Conservation (phyloP, 768 basidiomycete species). For the Rhizopogon vesiculosus region DNA sequence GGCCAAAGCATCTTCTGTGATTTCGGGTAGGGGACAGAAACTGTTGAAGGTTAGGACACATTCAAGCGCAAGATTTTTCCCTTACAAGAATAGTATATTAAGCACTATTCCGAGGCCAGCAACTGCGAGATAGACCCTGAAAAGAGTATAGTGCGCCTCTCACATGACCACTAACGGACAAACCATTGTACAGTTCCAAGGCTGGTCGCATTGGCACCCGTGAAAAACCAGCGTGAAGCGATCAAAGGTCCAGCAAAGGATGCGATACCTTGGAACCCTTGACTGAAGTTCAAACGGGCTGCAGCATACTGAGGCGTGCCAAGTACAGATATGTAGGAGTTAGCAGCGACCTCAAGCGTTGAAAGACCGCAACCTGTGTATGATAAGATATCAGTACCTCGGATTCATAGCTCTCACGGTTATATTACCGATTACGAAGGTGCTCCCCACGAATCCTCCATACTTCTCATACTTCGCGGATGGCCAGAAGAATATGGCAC, state of each 20-base stretch:
- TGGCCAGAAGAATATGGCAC: conserved; percentile 79
- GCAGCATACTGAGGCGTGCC: conserved; percentile 68
- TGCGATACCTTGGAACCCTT: conserved; percentile 75
- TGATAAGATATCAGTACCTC: neutral
- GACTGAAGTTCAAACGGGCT: conserved; percentile 73
- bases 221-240: conserved; percentile 72
- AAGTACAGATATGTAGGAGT: conserved; percentile 74
- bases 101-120: conserved; percentile 58
- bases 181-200: conserved; percentile 69
- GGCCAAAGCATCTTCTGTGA: conserved; percentile 60
- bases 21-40: conserved; percentile 66
- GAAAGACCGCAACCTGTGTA: conserved; percentile 53
- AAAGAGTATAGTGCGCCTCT: neutral
- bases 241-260: conserved; percentile 73
- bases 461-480: conserved; percentile 64
- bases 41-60: conserved; percentile 23
- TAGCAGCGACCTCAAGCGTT: conserved; percentile 68
- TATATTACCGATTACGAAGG: conserved; percentile 56
- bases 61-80: neutral
- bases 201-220: conserved; percentile 51
- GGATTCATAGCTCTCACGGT: neutral
- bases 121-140: conserved; percentile 62
- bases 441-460: conserved; percentile 71
- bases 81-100: conserved; percentile 62
- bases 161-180: neutral